phyloP scores from a whole-genome alignment of 805 yeast species.

The Jamesozyma jinghongensis region DNA sequence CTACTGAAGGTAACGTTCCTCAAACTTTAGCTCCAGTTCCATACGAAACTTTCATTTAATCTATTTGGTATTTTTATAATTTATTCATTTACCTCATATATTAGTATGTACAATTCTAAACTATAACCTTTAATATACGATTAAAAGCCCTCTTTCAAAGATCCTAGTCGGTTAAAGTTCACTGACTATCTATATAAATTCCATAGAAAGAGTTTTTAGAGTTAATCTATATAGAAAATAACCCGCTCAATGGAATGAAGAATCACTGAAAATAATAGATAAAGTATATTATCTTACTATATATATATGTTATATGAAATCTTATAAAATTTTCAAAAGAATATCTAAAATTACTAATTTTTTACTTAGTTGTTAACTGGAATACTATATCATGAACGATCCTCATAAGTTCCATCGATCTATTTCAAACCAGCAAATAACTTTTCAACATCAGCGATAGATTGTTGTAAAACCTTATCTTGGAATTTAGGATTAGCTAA shows the following conservation, averaged over 20 bases:
- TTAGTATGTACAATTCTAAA: conserved; percentile 11
- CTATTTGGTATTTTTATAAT: conserved; percentile 13
- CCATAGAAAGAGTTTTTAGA: too few relatives aligned
- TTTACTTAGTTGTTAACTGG: background rate
- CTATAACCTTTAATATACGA: conserved; percentile 4
- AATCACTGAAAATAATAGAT: too few relatives aligned
- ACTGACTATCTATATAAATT: too few relatives aligned
- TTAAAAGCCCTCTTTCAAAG: background rate
- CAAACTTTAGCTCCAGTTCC: conserved; percentile 98
- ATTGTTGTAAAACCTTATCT: conserved; percentile 81
- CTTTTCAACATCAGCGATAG: conserved; percentile 87
- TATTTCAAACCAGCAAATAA: conserved; percentile 44
- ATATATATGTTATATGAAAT: too few relatives aligned
- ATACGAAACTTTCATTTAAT: conserved; percentile 98
- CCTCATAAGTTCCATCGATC: conserved; percentile 1
- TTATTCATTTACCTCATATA: conserved; percentile 8
- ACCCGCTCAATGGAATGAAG: too few relatives aligned
- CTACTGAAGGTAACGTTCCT: conserved; percentile 77
- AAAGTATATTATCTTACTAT: too few relatives aligned
- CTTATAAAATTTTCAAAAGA: conserved; percentile 4
- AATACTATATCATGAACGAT: too few relatives aligned
- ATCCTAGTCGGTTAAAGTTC: too few relatives aligned
- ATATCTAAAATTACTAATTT: conserved; percentile 6
- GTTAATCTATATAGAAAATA: too few relatives aligned
- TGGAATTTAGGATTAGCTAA: conserved; percentile 84